Base-by-base conservation (phyloP, 1,284 basidiomycete species). In the Leccinum colubrinum region DNA sequence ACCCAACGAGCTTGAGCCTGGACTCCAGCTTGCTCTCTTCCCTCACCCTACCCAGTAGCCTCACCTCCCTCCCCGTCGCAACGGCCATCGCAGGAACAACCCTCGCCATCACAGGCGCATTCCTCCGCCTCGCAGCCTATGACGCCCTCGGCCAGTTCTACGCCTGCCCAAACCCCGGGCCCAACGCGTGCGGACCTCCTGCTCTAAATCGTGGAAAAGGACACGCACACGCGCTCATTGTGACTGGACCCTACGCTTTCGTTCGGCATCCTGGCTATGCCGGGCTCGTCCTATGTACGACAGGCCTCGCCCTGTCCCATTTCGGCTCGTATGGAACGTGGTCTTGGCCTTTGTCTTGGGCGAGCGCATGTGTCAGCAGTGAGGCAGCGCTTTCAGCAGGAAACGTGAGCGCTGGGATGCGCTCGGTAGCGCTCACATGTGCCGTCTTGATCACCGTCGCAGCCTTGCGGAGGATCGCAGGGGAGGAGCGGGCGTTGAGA, bases 261-360 rank as follows among this genome's bases (percentile, higher is more conserved):
- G 60, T 75, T 2, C 70, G 73, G 12, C 76, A 77, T 57, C 76
- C 76, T 0, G 67, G 72, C 14, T 77, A 75, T 56, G 64, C 66
- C 0, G 70, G 70, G n/a, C 58, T 65, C 6, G 6, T 68, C 11
- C 22, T 68, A 30, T 65, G 60, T 12, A 60, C 59, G 17, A n/a
- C 54, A 1, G 69, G 69, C 14, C 51, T 68, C 0, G 53, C 59
- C 9, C 2, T 59, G 14, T 43, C 66, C 17, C 62, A 71, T 11
- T 7, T 61, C 14, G 59, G 41, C 8, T 20, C 9, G 43, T 7
- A 22, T 14, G 56, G 7, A 4, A 5, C 20, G 2, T 41, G 22
- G 3, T 22, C 53, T 6, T 54, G 62, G 65, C 17, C 43, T 27
- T 25, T 51, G 22, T 25, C 50, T 25, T 51, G 22, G 50, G 22